phyloP scores from a whole-genome alignment of 2,329 filamentous ascomycete genomes.

The Raffaelea albimanens region DNA sequence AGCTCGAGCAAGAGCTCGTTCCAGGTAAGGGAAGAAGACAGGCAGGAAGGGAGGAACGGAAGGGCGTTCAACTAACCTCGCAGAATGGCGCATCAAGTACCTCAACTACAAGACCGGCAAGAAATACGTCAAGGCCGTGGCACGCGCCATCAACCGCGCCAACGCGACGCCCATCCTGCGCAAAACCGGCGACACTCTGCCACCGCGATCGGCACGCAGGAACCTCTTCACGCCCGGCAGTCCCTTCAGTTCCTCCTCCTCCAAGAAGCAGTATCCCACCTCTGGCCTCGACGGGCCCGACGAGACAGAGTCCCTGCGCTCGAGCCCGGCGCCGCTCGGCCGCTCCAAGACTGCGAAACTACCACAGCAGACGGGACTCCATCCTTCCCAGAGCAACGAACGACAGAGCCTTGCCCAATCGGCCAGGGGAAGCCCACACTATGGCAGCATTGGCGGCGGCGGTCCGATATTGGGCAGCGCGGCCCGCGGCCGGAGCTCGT shows the following conservation, averaged over 20 bases:
- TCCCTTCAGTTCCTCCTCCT: slow-evolving; percentile 17
- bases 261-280: slow-evolving; percentile 12
- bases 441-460: slow-evolving; percentile 38
- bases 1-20: slow-evolving; percentile 79
- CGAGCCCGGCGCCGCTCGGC: slow-evolving; percentile 19
- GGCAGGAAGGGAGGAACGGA: background rate
- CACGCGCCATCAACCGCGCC: slow-evolving; percentile 58
- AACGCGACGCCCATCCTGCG: slow-evolving; percentile 37
- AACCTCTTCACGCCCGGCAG: slow-evolving; percentile 12
- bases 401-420: slow-evolving; percentile 29
- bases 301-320: slow-evolving; percentile 13
- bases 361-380: background rate
- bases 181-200: slow-evolving; percentile 21
- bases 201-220: slow-evolving; percentile 22
- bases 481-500: slow-evolving; percentile 21
- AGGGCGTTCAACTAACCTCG: background rate
- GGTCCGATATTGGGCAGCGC: background rate
- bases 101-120: slow-evolving; percentile 93
- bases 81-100: slow-evolving; percentile 89
- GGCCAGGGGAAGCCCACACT: slow-evolving; percentile 30
- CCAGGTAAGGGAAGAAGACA: slow-evolving; percentile 44
- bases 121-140: slow-evolving; percentile 81
- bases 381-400: slow-evolving; percentile 18
- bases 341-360: slow-evolving; percentile 2
- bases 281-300: slow-evolving; percentile 3